Evolutionary conservation across 768 basidiomycete genomes (phyloP), one percentile per base, ranked within the genome.

Genomic region (Hericium coralloides): DNA sequence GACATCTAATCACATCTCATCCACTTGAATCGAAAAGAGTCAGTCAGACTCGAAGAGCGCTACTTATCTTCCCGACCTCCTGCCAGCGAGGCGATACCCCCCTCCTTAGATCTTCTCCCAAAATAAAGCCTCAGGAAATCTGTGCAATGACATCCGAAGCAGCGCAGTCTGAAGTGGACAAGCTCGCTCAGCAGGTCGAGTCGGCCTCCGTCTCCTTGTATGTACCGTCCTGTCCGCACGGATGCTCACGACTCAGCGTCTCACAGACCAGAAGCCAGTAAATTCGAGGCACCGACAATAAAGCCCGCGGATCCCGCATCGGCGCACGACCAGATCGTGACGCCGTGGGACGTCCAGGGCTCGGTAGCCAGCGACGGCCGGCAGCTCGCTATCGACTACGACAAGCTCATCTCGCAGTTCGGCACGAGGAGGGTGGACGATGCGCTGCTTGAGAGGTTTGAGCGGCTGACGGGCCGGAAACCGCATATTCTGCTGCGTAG

Each of bases 271-370:
- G 43, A 20, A 20, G 17, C 17, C 43, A 20, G n/a, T n/a, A 45
- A 20, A 10, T 17, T n/a, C 7, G 43, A 23, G 9, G 55, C 63
- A 1, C 63, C 67, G 0, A 66, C 65, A 26, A 64, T 71, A 54
- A 72, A 72, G 49, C 70, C 73, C 23, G 69, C 64, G 12, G 61
- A 68, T 48, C 65, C 67, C 0, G 53, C 69, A 3, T 50, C 59
- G 9, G 63, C 67, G 0, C 76, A 79, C 53, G 83, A 79, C 17
- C 95, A 98, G 69, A 78, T 93, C 54, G 86, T 99, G 48, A 98
- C 97, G 0, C 97, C 97, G 15, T 99, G 97, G 91, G 93, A 98
- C 63, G 97, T 98, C 7, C 88, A 95, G 63, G 97, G 95, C 53
- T 86, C 84, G 26, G 87, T 97, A 10, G 82, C 89, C 5, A 79